Evolutionary conservation across 257 asterid genomes (phyloP), one percentile per base, ranked within the genome.

Genomic region (Solanum microdontum): DNA sequence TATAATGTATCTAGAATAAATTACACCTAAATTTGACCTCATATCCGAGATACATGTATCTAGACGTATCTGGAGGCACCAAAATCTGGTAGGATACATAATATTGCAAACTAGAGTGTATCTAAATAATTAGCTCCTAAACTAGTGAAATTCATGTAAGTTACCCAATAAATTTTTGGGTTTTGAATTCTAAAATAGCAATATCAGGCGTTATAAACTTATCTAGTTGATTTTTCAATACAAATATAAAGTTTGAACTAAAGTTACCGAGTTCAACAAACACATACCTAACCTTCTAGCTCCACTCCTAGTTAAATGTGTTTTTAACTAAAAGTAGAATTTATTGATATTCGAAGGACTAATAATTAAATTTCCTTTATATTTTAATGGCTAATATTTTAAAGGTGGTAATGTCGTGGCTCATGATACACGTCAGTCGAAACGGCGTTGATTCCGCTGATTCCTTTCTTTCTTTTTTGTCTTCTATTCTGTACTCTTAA

Each of bases 381-480:
- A 43, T 9, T 45, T 2, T 80, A 45, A 48, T 32, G 28, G 26
- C 2, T 28, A 48, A 28, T 80, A 28, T 82, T 82, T 28, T 17
- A 28, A 82, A 48, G 85, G 24, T 48, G 85, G 88, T 83, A 68
- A 84, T 86, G 88, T 87, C 87, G 89, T 88, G 91, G 87, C 89
- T 87, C 87, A 88, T 88, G 93, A 89, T 55, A 90, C 96, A 68
- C 94, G 90, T 91, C 92, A 91, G 92, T 88, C 96, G 92, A 93
- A 93, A 94, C 96, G 96, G 91, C 98, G 95, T 74, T 92, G 88
- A 93, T 93, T 93, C 91, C 94, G 96, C 91, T 87, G 94, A 92
- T 93, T 92, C 94, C 93, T 90, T 92, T 87, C 93, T 90, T 91
- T 91, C 91, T 88, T 40, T 89, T 91, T 88, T 93, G 92, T 90